Evolutionary conservation across 2,329 filamentous ascomycete genomes (phyloP).

Genomic region (Fusarium sp.): DNA sequence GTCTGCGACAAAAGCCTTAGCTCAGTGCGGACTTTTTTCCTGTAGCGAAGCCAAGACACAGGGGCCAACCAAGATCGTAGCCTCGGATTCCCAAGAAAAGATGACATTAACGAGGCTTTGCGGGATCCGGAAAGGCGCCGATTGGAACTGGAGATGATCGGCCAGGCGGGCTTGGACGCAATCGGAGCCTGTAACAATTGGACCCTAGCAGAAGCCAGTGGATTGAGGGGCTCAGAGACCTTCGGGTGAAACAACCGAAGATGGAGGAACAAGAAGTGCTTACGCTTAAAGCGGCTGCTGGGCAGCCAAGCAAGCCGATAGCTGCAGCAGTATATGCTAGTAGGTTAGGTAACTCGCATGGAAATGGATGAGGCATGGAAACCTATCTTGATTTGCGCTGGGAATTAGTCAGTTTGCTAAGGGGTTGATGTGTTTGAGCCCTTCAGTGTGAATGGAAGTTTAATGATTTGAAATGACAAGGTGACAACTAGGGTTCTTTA

Average conservation of each 20-base stretch:
- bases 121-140: conserved; percentile 49
- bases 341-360: neutral
- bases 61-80: conserved; percentile 43
- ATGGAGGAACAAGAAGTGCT: conserved; percentile 4
- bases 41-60: conserved; percentile 32
- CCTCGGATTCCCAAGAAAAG: conserved; percentile 28
- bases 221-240: conserved; percentile 20
- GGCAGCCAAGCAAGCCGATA: neutral
- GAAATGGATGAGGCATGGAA: neutral
- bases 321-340: neutral
- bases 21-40: conserved; percentile 1
- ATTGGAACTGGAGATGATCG: conserved; percentile 53
- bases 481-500: neutral
- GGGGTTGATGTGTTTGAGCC: conserved; percentile 7
- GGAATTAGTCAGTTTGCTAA: conserved; percentile 7
- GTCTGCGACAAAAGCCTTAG: conserved; percentile 20
- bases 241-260: conserved; percentile 22
- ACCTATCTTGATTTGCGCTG: conserved; percentile 6
- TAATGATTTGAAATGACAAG: conserved; percentile 9
- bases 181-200: conserved; percentile 39
- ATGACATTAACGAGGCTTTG: conserved; percentile 43
- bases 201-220: conserved; percentile 33
- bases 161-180: conserved; percentile 38
- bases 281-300: conserved; percentile 33
- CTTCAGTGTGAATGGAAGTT: conserved; percentile 7